phyloP scores from a whole-genome alignment of 306 rosid genomes.

The Vigna radiata region DNA sequence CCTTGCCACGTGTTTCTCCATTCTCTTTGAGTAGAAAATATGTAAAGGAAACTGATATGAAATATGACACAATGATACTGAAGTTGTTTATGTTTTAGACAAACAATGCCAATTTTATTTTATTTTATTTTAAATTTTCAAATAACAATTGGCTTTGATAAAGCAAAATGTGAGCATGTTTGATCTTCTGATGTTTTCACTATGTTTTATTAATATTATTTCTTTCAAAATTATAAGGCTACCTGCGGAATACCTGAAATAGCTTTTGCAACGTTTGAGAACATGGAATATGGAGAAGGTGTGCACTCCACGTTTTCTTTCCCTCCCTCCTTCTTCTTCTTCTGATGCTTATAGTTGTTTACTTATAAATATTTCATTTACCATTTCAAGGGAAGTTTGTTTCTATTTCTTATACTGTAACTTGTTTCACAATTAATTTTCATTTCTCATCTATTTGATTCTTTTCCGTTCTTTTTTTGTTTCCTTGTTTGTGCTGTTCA shows the following conservation, averaged over 20 bases:
- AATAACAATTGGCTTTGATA: constrained; percentile 24
- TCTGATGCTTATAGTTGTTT: constrained; percentile 31
- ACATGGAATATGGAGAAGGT: constrained; percentile 99
- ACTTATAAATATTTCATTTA: constrained; percentile 32
- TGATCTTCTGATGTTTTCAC: constrained; percentile 35
- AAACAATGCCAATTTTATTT: background rate
- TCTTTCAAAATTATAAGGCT: constrained; percentile 66
- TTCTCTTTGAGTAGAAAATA: constrained; percentile 27
- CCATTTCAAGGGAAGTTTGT: constrained; percentile 21
- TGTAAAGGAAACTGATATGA: constrained; percentile 36
- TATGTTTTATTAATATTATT: constrained; percentile 35
- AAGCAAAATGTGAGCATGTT: constrained; percentile 39
- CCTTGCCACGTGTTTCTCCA: constrained; percentile 30
- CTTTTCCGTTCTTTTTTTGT: background rate
- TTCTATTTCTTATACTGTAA: constrained; percentile 41
- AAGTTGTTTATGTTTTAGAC: constrained; percentile 23
- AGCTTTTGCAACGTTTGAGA: constrained; percentile 91
- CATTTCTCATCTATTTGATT: constrained; percentile 19
- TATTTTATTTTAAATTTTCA: background rate
- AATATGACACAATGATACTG: constrained; percentile 23
- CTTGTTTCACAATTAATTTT: constrained; percentile 31
- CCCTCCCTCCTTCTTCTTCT: constrained; percentile 16
- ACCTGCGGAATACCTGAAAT: constrained; percentile 97
- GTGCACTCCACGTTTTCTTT: constrained; percentile 41
- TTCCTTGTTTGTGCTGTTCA: background rate